A percentile compares a stretch with the other conserved stretches of the same genome.
Conservation (phyloP, 768 basidiomycete species). For the Lyophyllum atratum region DNA sequence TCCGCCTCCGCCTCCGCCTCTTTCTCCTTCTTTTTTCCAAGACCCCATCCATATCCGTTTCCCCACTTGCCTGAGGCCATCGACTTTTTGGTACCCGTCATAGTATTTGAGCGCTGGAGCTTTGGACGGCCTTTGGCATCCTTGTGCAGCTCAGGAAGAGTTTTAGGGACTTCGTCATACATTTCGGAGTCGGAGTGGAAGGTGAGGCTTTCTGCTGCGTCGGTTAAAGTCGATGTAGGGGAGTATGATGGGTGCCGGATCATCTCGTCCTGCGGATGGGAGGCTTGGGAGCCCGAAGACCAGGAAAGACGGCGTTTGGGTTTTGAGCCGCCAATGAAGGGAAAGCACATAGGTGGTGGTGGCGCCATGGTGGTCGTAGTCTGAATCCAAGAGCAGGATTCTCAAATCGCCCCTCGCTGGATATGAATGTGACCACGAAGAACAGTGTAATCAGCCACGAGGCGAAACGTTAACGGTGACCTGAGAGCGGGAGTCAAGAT, state of each 20-base stretch:
- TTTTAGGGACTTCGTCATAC: conserved; percentile 49
- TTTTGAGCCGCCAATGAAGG: conserved; percentile 51
- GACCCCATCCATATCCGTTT: conserved; percentile 78
- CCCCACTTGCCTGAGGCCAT: conserved; percentile 53
- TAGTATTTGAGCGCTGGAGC: conserved; percentile 51
- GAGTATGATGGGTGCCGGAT: conserved; percentile 46
- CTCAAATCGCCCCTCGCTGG: not conserved
- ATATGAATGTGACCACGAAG: not conserved
- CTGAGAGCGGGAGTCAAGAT: conserved; percentile 6
- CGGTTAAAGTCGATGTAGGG: conserved; percentile 42
- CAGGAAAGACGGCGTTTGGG: conserved; percentile 48
- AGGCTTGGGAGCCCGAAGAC: conserved; percentile 34
- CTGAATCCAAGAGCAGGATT: conserved; percentile 17
- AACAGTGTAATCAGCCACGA: conserved; percentile 14
- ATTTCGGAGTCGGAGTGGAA: conserved; percentile 65
- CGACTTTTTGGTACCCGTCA: conserved; percentile 60
- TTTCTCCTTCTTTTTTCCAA: conserved; percentile 56
- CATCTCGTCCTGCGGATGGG: conserved; percentile 29
- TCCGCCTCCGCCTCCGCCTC: conserved; percentile 34
- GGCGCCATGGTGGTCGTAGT: conserved; percentile 47
- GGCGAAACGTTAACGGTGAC: conserved; percentile 8
- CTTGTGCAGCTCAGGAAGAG: conserved; percentile 31
- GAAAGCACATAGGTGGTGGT: conserved; percentile 62
- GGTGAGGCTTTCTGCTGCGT: conserved; percentile 48
- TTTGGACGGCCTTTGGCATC: conserved; percentile 42